Base-by-base conservation (phyloP, 2,329 filamentous ascomycete genomes). In the Elsinoe batatas region DNA sequence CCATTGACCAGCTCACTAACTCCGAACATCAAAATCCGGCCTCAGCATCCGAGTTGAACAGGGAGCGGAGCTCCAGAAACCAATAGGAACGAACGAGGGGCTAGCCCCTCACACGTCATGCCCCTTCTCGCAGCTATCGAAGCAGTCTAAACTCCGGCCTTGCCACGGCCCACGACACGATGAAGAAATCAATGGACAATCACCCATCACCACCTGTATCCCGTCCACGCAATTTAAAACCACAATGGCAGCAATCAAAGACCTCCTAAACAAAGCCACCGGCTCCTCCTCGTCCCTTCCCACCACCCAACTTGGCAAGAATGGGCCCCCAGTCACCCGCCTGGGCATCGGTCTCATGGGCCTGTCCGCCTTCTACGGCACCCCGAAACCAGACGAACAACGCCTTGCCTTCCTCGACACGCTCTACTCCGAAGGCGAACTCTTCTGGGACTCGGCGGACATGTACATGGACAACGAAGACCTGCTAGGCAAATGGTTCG, bases 281-380 rank as follows among this genome's bases (percentile, higher is more conserved):
- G 58, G 60, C 42, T 46, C 37, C 49, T 61, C 61, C 56, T 7
- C 26, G 2, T 64, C 64, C 61, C 66, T 74, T 15, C 70, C 71
- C 3, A 75, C 71, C 30, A 72, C 71, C 56, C 71, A 71, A 37
- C 69, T 82, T 12, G 78, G 79, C 58, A 75, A 73, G 58, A 70
- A 76, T 60, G 79, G 79, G 13, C 77, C 77, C 0, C 61, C 72
- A 17, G 74, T 83, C 32, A 71, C 74, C 3, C 69, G 71, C 7
- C 61, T 81, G 6, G 79, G 79, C 10, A 74, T 80, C 32, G 78
- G 79, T 13, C 67, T 76, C 18, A 81, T 82, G 79, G 77, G 78
- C 2, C 58, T 76, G 37, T 66, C 64, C 38, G 64, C 66, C 44
- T 75, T 73, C 63, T 79, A 79, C 59, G 76, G 76, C 50, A 58